These are phyloP conservation scores for Sherardia arvensis DNA, from an alignment of 257 asterid species.

Conservation along the genomic window DNA sequence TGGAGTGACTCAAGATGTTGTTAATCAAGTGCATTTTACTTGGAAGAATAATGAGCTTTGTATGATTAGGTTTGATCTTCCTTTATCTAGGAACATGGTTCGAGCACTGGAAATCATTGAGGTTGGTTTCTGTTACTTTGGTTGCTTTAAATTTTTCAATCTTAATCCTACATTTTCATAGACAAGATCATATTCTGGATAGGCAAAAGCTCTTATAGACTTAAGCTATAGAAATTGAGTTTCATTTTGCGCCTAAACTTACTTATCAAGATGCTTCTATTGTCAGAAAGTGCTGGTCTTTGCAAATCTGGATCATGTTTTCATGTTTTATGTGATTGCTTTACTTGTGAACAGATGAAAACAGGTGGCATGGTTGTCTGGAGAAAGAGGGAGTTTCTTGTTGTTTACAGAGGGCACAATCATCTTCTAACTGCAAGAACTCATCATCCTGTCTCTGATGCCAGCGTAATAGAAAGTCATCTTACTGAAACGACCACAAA, in stretches of 20 bases:
- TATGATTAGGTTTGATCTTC: slow-evolving; percentile 77
- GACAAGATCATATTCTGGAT: too few relatives aligned
- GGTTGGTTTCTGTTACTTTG: slow-evolving; percentile 31
- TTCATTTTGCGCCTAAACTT: background rate
- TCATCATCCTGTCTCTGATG: slow-evolving; percentile 17
- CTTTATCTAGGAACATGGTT: slow-evolving; percentile 69
- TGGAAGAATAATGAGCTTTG: slow-evolving; percentile 86
- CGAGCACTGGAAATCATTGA: slow-evolving; percentile 80
- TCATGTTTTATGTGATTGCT: background rate
- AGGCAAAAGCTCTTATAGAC: too few relatives aligned
- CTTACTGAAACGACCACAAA: slow-evolving; percentile 21
- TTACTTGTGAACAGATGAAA: slow-evolving; percentile 43
- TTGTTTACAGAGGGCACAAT: slow-evolving; percentile 64
- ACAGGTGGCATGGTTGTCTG: slow-evolving; percentile 78
- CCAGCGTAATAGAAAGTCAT: slow-evolving; percentile 20
- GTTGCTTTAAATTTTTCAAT: background rate
- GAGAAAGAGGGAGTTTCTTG: slow-evolving; percentile 61
- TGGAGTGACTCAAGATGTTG: slow-evolving; percentile 75
- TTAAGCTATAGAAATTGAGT: background rate
- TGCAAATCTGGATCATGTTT: background rate
- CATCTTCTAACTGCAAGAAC: slow-evolving; percentile 22
- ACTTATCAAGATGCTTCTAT: background rate
- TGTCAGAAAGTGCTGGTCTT: background rate
- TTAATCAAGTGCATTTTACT: slow-evolving; percentile 42
- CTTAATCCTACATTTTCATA: background rate